Conservation (phyloP, 768 basidiomycete species). For the Rhodotorula kratochvilovae region DNA sequence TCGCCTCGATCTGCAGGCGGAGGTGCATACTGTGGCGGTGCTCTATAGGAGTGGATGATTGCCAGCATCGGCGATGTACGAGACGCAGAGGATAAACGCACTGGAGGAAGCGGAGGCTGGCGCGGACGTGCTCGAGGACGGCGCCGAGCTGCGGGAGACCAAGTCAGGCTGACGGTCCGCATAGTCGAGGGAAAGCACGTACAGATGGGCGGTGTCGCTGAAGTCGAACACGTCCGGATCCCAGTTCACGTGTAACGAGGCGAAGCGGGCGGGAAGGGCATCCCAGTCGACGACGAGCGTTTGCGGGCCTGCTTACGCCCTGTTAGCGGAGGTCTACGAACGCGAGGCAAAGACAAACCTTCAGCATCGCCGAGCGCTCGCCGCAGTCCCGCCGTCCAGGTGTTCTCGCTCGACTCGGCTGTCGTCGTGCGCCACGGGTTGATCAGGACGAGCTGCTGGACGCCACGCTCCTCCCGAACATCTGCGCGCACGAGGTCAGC, state of each 20-base stretch:
- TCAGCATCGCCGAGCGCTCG: background rate
- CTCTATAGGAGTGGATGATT: rapidly evolving
- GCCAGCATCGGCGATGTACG: no score
- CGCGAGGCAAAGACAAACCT: background rate
- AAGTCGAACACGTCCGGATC: constrained; percentile 59
- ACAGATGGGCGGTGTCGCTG: constrained; percentile 17
- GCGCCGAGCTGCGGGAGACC: background rate
- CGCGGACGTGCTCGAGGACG: background rate
- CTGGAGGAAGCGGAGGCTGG: background rate
- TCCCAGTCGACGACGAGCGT: constrained; percentile 61
- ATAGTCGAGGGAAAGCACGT: background rate
- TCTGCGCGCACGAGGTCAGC: background rate
- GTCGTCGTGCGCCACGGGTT: constrained; percentile 22
- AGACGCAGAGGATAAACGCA: background rate
- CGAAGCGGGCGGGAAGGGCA: constrained; percentile 66
- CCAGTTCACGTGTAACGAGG: constrained; percentile 83
- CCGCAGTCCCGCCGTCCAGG: constrained; percentile 13
- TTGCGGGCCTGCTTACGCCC: background rate
- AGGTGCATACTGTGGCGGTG: constrained; percentile 9
- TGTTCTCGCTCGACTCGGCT: background rate
- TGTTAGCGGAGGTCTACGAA: no score
- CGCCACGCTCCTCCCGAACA: constrained; percentile 1
- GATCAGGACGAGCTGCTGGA: constrained; percentile 23
- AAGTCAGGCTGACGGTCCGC: background rate
- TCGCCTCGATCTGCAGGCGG: background rate